A percentile compares a stretch with the other conserved stretches of the same genome.
Conservation (phyloP, 768 basidiomycete genomes). For the Cyclocybe cylindracea region DNA sequence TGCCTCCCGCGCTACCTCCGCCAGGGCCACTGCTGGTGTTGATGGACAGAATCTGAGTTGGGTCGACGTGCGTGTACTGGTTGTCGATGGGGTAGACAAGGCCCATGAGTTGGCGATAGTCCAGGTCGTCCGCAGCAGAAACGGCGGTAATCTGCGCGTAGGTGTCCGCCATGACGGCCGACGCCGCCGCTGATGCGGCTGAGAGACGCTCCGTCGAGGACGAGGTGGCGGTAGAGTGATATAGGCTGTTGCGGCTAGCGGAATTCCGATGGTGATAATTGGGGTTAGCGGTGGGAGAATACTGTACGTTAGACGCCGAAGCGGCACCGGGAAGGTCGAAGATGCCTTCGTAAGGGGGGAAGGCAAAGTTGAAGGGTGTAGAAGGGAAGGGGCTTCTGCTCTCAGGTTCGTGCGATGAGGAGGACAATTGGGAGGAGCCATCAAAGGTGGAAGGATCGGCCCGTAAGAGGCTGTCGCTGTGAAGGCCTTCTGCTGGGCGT, state of each 20-base stretch:
- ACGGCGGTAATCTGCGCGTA: constrained; percentile 68
- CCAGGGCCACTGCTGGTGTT: constrained; percentile 24
- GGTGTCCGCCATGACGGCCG: constrained; percentile 70
- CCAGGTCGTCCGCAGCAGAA: constrained; percentile 59
- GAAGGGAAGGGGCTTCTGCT: constrained; percentile 63
- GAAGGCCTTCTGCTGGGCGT: constrained; percentile 80
- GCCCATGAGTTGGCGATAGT: constrained; percentile 68
- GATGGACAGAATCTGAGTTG: constrained; percentile 74
- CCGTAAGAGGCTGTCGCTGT: constrained; percentile 76
- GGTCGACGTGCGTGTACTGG: constrained; percentile 79
- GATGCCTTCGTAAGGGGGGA: constrained; percentile 62
- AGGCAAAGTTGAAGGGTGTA: constrained; percentile 72
- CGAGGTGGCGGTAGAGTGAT: constrained; percentile 28
- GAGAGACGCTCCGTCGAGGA: constrained; percentile 54
- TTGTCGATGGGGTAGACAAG: constrained; percentile 62
- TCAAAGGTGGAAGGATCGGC: constrained; percentile 70
- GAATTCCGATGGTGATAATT: constrained; percentile 16
- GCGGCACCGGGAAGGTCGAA: constrained; percentile 49
- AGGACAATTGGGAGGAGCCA: constrained; percentile 25
- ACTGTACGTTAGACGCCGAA: constrained; percentile 18
- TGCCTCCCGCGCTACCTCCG: constrained; percentile 18
- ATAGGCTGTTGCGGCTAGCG: constrained; percentile 17
- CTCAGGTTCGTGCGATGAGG: constrained; percentile 36
- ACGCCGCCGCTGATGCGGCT: constrained; percentile 63
- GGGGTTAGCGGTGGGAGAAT: constrained; percentile 2